Conservation (phyloP, 768 basidiomycete genomes). For the Termitomyces sp. region DNA sequence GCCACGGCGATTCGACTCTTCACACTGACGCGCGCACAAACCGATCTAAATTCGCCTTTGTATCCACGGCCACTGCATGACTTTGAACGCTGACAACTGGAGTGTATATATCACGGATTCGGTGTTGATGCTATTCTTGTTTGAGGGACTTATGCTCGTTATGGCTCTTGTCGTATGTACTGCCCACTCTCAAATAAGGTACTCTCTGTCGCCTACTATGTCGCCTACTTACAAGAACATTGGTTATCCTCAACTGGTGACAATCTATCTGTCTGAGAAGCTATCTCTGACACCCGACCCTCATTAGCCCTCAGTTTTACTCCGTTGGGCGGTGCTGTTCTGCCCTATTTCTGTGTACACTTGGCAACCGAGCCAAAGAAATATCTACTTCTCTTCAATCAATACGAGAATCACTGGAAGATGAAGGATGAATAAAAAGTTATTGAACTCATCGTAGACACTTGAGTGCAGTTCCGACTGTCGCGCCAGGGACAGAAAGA, state of each 20-base stretch:
- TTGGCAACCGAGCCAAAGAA: not conserved
- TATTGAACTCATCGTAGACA: no score
- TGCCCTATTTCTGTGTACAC: not conserved
- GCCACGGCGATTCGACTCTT: not conserved
- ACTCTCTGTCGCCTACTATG: not conserved
- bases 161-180: not conserved
- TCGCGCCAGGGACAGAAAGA: not conserved
- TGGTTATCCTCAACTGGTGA: not conserved
- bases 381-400: not conserved
- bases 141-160: not conserved
- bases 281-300: not conserved
- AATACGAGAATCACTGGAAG: not conserved
- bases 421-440: not conserved
- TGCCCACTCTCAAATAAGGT: not conserved
- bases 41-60: not conserved
- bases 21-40: not conserved
- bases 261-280: not conserved
- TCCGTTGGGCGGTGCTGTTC: not conserved
- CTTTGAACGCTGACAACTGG: not conserved
- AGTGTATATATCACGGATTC: not conserved
- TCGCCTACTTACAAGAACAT: not conserved
- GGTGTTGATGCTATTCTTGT: not conserved
- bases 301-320: no score
- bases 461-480: not conserved
- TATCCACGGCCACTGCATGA: not conserved